Conservation (phyloP, 768 basidiomycete genomes). For the Russula ochroleuca region DNA sequence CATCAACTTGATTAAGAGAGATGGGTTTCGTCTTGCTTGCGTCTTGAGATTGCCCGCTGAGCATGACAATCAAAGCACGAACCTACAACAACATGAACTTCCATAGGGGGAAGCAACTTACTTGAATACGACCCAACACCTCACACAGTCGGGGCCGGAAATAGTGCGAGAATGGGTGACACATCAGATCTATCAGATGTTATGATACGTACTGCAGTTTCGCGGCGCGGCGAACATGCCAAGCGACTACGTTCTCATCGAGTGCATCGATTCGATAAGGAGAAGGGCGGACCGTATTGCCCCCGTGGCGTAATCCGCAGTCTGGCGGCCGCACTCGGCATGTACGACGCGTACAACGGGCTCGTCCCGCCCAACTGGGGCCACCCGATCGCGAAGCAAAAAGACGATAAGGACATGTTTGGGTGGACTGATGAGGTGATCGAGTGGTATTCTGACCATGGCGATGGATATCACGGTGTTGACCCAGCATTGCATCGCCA, state of each 20-base stretch:
- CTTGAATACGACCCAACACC: background rate
- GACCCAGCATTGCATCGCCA: no score
- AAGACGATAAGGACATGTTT: background rate
- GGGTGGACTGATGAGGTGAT: background rate
- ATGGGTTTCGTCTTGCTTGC: background rate
- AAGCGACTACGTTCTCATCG: constrained; percentile 13
- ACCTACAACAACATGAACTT: background rate
- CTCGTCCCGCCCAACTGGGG: constrained; percentile 17
- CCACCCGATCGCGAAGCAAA: constrained; percentile 9
- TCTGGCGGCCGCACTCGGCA: constrained; percentile 15
- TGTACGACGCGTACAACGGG: constrained; percentile 12
- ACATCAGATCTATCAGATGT: background rate
- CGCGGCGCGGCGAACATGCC: constrained; percentile 5
- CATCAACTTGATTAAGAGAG: background rate
- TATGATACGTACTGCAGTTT: constrained; percentile 6
- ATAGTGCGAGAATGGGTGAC: background rate
- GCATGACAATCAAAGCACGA: background rate
- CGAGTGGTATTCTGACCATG: background rate
- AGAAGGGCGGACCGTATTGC: constrained; percentile 5
- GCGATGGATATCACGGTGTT: constrained; percentile 7
- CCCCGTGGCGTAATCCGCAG: constrained; percentile 21
- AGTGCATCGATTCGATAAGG: constrained; percentile 12
- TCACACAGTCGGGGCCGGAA: background rate
- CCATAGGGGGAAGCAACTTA: background rate
- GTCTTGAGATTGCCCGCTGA: background rate